Evolutionary conservation across 2,329 filamentous ascomycete species (phyloP), one percentile per base, ranked within the genome.

Genomic region (Monosporascus cannonballus): DNA sequence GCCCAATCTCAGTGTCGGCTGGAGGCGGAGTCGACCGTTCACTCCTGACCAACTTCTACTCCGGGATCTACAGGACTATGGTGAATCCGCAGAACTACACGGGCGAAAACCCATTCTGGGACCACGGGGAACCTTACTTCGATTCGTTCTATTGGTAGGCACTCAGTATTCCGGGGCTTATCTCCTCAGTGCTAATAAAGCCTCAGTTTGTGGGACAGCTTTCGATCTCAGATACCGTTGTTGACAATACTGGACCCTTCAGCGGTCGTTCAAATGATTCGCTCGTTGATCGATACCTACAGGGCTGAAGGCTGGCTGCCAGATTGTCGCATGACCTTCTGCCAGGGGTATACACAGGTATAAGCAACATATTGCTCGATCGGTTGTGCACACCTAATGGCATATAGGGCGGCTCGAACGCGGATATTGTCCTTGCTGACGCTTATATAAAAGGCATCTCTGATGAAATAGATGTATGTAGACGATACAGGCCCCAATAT

Each of bases 281-380:
- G 85, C 22, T 87, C 84, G 51, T 71, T 91, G 34, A 80, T 91
- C 18, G 86, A 90, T 54, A 89, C 81, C 1, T 91, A 90, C 59
- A 75, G 76, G 30, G 77, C 87, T 59, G 76, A 85, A 58, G 87
- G 87, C 0, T 89, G 83, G 72, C 70, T 91, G 5, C 87, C 87
- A 0, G 87, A 91, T 64, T 90, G 86, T 57, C 80, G 86, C 37
- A 90, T 90, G 86, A 84, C 78, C n/a, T 74, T 90, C 1, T 87
- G 81, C 65, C 87, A 86, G 64, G 87, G 87, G 0, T 86, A 79
- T 61, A 89, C 85, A 0, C 87, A 90, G 61, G 71, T 71, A 55
- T 47, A 15, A 6, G 39, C 9, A 34, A 7, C 11, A 6, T 24
- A 9, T 4, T 8, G 9, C 14, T 30, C 4, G 27, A 17, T 41